Percentiles rank a stretch among this genome's conserved stretches.
Conservation (phyloP, 148 eudicot species). For the Amaranthus cruentus region DNA sequence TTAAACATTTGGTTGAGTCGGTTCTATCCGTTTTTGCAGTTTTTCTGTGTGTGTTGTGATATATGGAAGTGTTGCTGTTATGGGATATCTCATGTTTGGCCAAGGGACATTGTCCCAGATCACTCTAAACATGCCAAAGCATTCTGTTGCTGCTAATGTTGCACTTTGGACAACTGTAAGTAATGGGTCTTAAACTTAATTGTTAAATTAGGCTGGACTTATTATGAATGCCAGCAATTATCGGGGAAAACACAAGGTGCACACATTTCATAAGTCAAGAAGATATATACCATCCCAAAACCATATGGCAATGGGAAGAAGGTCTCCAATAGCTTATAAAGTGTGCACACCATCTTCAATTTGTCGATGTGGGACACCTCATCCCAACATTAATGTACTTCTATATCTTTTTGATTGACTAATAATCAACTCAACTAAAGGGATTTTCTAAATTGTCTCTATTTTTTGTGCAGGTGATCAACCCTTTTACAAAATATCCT, state of each 20-base stretch:
- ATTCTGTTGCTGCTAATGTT: conserved; percentile 50
- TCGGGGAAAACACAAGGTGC: too few relatives aligned
- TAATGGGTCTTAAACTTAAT: conserved; percentile 1
- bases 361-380: too few relatives aligned
- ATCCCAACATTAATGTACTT: too few relatives aligned
- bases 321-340: too few relatives aligned
- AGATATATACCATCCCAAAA: too few relatives aligned
- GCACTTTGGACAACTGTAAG: conserved; percentile 90
- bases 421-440: neutral
- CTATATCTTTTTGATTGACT: neutral
- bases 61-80: conserved; percentile 71
- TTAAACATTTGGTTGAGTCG: too few relatives aligned
- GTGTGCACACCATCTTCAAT: too few relatives aligned
- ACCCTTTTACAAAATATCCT: conserved; percentile 80
- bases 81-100: conserved; percentile 92
- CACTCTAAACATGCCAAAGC: conserved; percentile 77
- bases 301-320: too few relatives aligned
- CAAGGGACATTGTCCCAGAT: conserved; percentile 66
- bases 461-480: conserved; percentile 49
- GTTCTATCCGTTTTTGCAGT: conserved; percentile 36
- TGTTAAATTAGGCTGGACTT: too few relatives aligned
- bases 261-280: too few relatives aligned
- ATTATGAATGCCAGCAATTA: too few relatives aligned
- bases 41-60: conserved; percentile 58
- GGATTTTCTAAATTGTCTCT: neutral